Conservation (phyloP, 345 rosid species). For the Citrus cavaleriei region DNA sequence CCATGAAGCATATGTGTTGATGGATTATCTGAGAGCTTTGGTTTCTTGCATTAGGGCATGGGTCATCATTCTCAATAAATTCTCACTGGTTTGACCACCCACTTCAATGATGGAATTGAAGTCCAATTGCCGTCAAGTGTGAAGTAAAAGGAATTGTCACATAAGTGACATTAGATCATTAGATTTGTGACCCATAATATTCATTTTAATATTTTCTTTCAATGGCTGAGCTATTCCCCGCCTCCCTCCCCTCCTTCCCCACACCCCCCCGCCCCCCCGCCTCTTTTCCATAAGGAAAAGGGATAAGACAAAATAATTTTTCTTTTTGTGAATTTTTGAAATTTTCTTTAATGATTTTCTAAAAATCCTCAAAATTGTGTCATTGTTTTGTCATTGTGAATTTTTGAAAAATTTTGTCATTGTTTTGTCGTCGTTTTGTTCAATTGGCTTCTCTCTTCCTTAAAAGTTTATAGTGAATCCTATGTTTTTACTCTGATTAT, state of each 20-base stretch:
- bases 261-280: too few relatives aligned
- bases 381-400: too few relatives aligned
- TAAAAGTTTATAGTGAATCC: neutral
- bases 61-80: neutral
- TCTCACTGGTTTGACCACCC: neutral
- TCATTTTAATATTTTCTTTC: neutral
- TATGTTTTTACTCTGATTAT: constrained; percentile 7
- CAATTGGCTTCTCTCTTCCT: neutral
- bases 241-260: too few relatives aligned
- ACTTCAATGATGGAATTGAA: neutral
- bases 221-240: neutral
- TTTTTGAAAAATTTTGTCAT: too few relatives aligned
- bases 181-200: neutral
- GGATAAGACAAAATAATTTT: too few relatives aligned
- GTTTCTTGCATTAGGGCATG: neutral
- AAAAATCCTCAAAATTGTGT: too few relatives aligned
- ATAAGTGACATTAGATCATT: neutral
- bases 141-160: neutral
- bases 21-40: neutral
- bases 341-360: too few relatives aligned
- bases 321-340: too few relatives aligned
- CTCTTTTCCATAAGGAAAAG: too few relatives aligned
- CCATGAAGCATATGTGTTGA: neutral
- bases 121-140: neutral
- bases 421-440: too few relatives aligned